Base-by-base conservation (phyloP, 73 alveolate genomes). In the Blepharisma stoltei region DNA sequence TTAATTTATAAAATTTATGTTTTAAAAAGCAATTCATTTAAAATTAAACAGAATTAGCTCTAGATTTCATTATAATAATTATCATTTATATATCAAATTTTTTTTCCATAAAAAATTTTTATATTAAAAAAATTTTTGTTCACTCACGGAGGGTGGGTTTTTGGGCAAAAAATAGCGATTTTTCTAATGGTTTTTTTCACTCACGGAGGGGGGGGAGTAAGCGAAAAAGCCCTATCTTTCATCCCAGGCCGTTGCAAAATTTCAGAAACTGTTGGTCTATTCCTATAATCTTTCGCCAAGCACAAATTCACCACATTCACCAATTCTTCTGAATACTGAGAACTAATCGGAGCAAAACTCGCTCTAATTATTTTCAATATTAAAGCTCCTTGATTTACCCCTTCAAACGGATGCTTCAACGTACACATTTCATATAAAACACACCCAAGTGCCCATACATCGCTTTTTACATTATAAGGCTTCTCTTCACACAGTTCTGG, bases 401-500 rank as follows among this genome's bases (percentile, higher is more conserved):
- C 99, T 65, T 86, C 96, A 83, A 94, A 97, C 44, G 99, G 99
- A 68, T 87, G 97, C 81, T 89, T 95, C 71, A 89, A 88, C 32
- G 99, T 95, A 83, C 99, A 91, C 82, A 97, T 81, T 79, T 97
- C 99, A 86, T 97, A 97, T 81, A 97, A 86, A 6, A 97, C 97
- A 76, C 99, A 96, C 0, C 99, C 99, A n/a, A 91, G 77, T 47
- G 94, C 93, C 91, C 89, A 81, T 37, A 84, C 89, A 55, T 93
- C 98, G 54, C 92, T 80, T 54, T 86, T 88, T 70, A 80, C 95
- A 73, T 89, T 93, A 83, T 93, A 93, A 18, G 95, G 97, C 65
- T 86, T 77, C 53, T 87, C 96, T 70, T 88, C 96, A 54, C 99
- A 94, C 78, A 96, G 77, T 92, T 96, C 99, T 1, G 99, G 99